These are phyloP conservation scores for Crithidia brevicula DNA, from an alignment of 208 protist genomes.

Conservation along the genomic window DNA sequence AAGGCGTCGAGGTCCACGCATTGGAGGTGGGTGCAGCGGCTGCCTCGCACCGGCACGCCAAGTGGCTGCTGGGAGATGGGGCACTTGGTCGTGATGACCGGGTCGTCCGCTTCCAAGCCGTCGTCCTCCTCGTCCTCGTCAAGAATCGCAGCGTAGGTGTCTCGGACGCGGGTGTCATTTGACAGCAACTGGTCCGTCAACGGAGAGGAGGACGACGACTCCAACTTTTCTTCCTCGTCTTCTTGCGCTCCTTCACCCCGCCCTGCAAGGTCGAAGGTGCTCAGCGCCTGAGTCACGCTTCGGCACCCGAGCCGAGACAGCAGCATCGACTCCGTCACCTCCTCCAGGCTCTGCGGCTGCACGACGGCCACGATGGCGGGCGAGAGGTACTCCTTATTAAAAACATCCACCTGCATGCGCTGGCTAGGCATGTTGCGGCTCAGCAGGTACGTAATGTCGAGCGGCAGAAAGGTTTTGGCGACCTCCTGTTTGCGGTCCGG, in stretches of 20 bases:
- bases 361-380: constrained; percentile 56
- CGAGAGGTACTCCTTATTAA: constrained; percentile 70
- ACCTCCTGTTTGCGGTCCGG: constrained; percentile 68
- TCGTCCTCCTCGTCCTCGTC: constrained; percentile 63
- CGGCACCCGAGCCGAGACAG: constrained; percentile 20
- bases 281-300: constrained; percentile 8
- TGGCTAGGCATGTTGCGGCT: constrained; percentile 43
- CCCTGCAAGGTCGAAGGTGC: constrained; percentile 28
- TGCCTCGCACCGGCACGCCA: constrained; percentile 67
- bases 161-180: constrained; percentile 8
- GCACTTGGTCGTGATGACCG: constrained; percentile 77
- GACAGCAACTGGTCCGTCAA: constrained; percentile 3
- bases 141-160: constrained; percentile 23
- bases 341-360: constrained; percentile 49
- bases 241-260: too few species aligned
- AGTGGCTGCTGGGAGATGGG: constrained; percentile 80
- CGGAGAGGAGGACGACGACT: background rate
- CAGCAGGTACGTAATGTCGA: constrained; percentile 81
- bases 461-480: constrained; percentile 67
- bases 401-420: constrained; percentile 62
- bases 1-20: constrained; percentile 77
- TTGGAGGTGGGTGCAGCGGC: constrained; percentile 71
- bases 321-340: constrained; percentile 59
- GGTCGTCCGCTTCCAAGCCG: constrained; percentile 61
- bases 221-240: too few species aligned